These are phyloP conservation scores for Paramecium caudatum DNA, from an alignment of 73 alveolate genomes.

Conservation along the genomic window DNA sequence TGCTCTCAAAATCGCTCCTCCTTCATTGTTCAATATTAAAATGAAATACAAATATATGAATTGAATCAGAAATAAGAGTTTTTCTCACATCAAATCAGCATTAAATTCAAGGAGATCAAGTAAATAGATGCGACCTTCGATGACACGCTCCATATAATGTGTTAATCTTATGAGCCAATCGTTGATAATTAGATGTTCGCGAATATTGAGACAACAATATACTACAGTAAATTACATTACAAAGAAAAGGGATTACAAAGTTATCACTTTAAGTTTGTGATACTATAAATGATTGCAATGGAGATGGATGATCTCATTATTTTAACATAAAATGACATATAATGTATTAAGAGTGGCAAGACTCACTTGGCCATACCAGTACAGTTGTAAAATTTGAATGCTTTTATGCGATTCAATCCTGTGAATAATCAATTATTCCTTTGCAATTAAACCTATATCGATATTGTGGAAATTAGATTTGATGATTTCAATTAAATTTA, in stretches of 20 bases:
- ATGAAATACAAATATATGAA: slow-evolving; percentile 11
- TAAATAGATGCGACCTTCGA: slow-evolving; percentile 34
- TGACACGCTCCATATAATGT: slow-evolving; percentile 9
- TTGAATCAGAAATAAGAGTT: slow-evolving; percentile 44
- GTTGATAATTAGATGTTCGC: slow-evolving; percentile 18
- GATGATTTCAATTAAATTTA: background rate
- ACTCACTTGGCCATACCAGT: slow-evolving; percentile 13
- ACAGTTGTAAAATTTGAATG: background rate
- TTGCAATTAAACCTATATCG: background rate
- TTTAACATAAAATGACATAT: slow-evolving; percentile 7
- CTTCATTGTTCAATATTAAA: background rate
- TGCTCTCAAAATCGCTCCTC: background rate
- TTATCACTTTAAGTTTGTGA: background rate
- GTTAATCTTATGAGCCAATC: background rate
- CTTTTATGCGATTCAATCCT: slow-evolving; percentile 27
- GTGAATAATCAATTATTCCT: slow-evolving; percentile 36
- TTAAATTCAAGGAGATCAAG: background rate
- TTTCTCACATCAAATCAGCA: background rate
- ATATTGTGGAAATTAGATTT: slow-evolving; percentile 17
- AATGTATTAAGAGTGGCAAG: slow-evolving; percentile 2
- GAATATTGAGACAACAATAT: background rate
- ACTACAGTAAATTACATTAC: slow-evolving; percentile 7
- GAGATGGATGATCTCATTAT: slow-evolving; percentile 13
- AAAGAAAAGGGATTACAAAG: background rate
- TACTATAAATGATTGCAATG: slow-evolving; percentile 1